A percentile compares a stretch with the other conserved stretches of the same genome.
Evolutionary conservation across 768 basidiomycete species (phyloP).

Genomic region (Neoboletus subvelutipes): DNA sequence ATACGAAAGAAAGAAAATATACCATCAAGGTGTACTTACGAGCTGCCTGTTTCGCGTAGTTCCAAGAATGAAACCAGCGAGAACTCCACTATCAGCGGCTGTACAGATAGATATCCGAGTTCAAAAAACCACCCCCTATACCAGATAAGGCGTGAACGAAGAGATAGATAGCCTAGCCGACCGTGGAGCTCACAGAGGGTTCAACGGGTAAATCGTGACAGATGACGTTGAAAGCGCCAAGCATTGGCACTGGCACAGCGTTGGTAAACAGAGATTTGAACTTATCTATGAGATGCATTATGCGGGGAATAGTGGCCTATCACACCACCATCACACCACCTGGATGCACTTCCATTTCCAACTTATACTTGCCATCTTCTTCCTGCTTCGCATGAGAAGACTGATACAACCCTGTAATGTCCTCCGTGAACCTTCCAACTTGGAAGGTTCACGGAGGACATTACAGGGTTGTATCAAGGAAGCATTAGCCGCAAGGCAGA

Average conservation of each 20-base stretch:
- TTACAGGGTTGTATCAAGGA: background rate
- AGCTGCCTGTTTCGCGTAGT: too few relatives aligned
- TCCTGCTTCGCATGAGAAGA: slow-evolving; percentile 4
- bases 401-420: background rate
- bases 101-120: background rate
- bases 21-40: background rate
- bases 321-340: slow-evolving; percentile 1
- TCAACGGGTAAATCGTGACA: too few relatives aligned
- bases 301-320: slow-evolving; percentile 1
- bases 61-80: background rate
- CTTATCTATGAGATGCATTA: background rate
- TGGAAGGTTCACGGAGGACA: background rate
- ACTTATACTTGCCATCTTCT: background rate
- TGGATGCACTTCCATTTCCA: background rate
- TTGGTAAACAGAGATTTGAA: background rate
- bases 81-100: background rate
- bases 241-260: background rate
- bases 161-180: background rate
- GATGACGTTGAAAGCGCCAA: background rate
- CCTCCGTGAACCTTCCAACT: background rate
- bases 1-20: background rate
- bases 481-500: background rate
- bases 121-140: background rate
- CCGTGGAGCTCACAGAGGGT: too few relatives aligned
- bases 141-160: background rate